Evolutionary conservation across 2,329 filamentous ascomycete species (phyloP).

Genomic region (Microascus cirrosus): DNA sequence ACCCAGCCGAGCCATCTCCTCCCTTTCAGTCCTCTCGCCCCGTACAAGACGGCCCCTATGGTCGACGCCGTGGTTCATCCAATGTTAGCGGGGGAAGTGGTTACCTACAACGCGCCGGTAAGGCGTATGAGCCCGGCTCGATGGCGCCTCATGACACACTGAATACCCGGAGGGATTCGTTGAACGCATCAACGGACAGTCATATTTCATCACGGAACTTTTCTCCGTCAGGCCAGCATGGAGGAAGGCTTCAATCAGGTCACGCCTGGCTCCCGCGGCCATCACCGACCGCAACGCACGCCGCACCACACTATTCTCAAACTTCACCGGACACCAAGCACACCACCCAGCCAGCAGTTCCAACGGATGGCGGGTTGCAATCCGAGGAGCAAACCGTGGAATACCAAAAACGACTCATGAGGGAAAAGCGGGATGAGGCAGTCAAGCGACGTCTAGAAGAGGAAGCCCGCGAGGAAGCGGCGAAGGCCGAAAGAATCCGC

Average conservation of each 20-base stretch:
- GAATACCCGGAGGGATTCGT: conserved; percentile 28
- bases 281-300: conserved; percentile 31
- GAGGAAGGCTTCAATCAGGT: conserved; percentile 3
- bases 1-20: conserved; percentile 70
- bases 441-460: conserved; percentile 58
- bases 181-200: conserved; percentile 37
- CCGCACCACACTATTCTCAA: conserved; percentile 11
- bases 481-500: conserved; percentile 56
- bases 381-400: conserved; percentile 42
- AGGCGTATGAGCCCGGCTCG: conserved; percentile 25
- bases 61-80: conserved; percentile 74
- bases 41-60: conserved; percentile 56
- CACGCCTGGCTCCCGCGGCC: conserved; percentile 16
- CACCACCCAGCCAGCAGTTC: neutral
- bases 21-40: conserved; percentile 74
- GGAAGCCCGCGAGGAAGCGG: conserved; percentile 62
- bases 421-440: conserved; percentile 56
- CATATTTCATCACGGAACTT: conserved; percentile 35
- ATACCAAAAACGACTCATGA: conserved; percentile 62
- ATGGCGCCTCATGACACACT: conserved; percentile 29
- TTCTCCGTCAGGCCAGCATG: conserved; percentile 22
- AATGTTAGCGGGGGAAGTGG: conserved; percentile 84
- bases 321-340: conserved; percentile 17
- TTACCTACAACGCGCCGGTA: conserved; percentile 40
- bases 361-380: neutral